Evolutionary conservation across 1,139 yeast genomes (phyloP).

Genomic region (Nematodospora anomalae): DNA sequence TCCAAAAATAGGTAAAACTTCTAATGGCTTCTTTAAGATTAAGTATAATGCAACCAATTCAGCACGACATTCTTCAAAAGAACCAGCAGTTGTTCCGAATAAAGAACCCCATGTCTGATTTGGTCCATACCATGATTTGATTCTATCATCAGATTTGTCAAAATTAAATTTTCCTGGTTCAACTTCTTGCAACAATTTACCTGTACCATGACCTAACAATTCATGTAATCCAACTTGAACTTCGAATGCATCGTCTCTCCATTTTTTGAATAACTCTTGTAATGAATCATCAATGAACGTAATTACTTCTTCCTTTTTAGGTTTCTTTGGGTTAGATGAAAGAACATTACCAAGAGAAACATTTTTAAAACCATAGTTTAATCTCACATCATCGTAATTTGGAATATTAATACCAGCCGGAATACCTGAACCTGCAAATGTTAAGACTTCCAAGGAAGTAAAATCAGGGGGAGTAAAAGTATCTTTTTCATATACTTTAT

Average conservation of each 20-base stretch:
- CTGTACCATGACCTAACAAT: slow-evolving; percentile 89
- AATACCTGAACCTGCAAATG: slow-evolving; percentile 86
- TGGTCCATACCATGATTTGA: slow-evolving; percentile 66
- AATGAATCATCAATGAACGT: slow-evolving; percentile 60
- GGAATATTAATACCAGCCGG: slow-evolving; percentile 95
- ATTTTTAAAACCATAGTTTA: slow-evolving; percentile 82
- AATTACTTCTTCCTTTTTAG: slow-evolving; percentile 64
- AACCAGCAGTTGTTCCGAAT: slow-evolving; percentile 79
- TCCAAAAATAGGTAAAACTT: slow-evolving; percentile 72
- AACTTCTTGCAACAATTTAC: slow-evolving; percentile 70
- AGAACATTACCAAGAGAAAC: slow-evolving; percentile 85
- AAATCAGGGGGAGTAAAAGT: slow-evolving; percentile 89
- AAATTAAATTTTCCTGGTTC: slow-evolving; percentile 69
- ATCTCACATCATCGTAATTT: slow-evolving; percentile 84
- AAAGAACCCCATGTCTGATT: slow-evolving; percentile 90
- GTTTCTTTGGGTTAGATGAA: slow-evolving; percentile 62
- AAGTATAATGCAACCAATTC: slow-evolving; percentile 85
- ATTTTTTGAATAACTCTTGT: slow-evolving; percentile 60
- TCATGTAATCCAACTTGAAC: slow-evolving; percentile 94
- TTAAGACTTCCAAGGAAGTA: slow-evolving; percentile 83
- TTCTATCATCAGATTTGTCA: slow-evolving; percentile 66
- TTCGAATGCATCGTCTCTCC: slow-evolving; percentile 82
- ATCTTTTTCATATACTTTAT: slow-evolving; percentile 71
- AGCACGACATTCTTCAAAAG: slow-evolving; percentile 91
- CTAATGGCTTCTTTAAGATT: slow-evolving; percentile 58